Percentiles rank a stretch among this genome's conserved stretches.
These are phyloP conservation scores for Umbelopsis isabellina DNA, from an alignment of 192 early-diverging fungal genomes.

Conservation along the genomic window DNA sequence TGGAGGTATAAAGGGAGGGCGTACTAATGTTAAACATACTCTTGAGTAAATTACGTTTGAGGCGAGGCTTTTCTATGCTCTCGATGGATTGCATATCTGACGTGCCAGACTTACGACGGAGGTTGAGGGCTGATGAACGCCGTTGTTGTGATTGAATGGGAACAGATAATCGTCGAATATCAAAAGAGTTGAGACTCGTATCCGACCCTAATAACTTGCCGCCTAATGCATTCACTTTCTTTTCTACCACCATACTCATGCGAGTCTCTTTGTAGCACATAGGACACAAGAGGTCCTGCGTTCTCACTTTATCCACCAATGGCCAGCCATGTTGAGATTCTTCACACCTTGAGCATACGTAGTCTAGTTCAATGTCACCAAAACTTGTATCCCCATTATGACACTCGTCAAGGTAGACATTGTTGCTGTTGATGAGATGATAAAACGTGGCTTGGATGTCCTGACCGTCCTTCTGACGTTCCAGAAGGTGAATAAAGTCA, in stretches of 20 bases:
- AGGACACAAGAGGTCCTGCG: slow-evolving; percentile 24
- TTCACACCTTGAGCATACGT: slow-evolving; percentile 27
- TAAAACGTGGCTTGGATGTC: slow-evolving; percentile 9
- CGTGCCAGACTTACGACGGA: slow-evolving; percentile 1
- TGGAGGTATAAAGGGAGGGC: neutral
- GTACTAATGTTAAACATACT: slow-evolving; percentile 15
- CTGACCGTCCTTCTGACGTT: neutral
- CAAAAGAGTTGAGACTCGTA: neutral
- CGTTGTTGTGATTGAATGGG: neutral
- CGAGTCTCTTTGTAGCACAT: slow-evolving; percentile 29
- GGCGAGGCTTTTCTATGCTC: neutral
- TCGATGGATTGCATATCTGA: slow-evolving; percentile 12
- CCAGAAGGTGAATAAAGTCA: neutral
- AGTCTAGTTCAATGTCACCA: slow-evolving; percentile 23
- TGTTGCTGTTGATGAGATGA: neutral
- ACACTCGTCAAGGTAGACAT: slow-evolving; percentile 27
- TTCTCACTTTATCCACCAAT: slow-evolving; percentile 29
- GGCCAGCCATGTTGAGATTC: slow-evolving; percentile 27
- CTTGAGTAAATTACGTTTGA: neutral
- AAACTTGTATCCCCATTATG: slow-evolving; percentile 22
- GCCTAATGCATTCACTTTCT: slow-evolving; percentile 29
- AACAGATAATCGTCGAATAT: slow-evolving; percentile 1
- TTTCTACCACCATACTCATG: slow-evolving; percentile 33
- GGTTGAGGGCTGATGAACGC: neutral
- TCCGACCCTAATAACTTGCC: slow-evolving; percentile 17